These are phyloP conservation scores for Russula ochroleuca DNA, from an alignment of 768 basidiomycete species.

Conservation along the genomic window DNA sequence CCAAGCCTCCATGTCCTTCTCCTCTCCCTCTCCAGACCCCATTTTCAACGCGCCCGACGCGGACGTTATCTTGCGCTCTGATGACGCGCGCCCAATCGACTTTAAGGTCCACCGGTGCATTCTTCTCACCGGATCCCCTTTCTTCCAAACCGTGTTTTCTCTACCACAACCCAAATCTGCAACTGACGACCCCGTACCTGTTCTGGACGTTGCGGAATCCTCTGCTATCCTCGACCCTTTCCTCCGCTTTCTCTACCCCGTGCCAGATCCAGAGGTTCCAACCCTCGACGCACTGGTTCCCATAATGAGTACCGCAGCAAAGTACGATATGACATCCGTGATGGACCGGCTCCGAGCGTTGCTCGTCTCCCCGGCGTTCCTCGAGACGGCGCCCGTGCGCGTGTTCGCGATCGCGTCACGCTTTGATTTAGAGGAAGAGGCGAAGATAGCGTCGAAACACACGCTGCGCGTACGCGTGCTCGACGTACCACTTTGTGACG, in stretches of 20 bases:
- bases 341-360: constrained; percentile 46
- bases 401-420: constrained; percentile 70
- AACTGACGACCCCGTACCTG: constrained; percentile 35
- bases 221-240: constrained; percentile 44
- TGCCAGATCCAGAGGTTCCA: constrained; percentile 48
- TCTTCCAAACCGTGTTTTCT: constrained; percentile 66
- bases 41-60: constrained; percentile 46
- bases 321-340: constrained; percentile 57
- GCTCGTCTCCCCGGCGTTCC: constrained; percentile 49
- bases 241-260: constrained; percentile 59
- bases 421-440: constrained; percentile 60
- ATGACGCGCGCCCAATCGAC: constrained; percentile 36
- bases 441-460: constrained; percentile 53
- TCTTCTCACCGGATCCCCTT: constrained; percentile 58
- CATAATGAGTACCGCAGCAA: constrained; percentile 51
- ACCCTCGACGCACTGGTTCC: constrained; percentile 52
- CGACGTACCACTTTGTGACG: constrained; percentile 54
- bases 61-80: constrained; percentile 51
- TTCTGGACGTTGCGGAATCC: constrained; percentile 55
- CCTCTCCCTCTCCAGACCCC: constrained; percentile 18
- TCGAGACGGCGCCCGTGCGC: constrained; percentile 47
- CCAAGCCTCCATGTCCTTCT: constrained; percentile 8
- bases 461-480: constrained; percentile 53
- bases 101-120: constrained; percentile 62
- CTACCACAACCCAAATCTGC: constrained; percentile 49